These are phyloP conservation scores for Phytophthora pistaciae DNA, from an alignment of 352 stramenopile genomes.

Conservation along the genomic window DNA sequence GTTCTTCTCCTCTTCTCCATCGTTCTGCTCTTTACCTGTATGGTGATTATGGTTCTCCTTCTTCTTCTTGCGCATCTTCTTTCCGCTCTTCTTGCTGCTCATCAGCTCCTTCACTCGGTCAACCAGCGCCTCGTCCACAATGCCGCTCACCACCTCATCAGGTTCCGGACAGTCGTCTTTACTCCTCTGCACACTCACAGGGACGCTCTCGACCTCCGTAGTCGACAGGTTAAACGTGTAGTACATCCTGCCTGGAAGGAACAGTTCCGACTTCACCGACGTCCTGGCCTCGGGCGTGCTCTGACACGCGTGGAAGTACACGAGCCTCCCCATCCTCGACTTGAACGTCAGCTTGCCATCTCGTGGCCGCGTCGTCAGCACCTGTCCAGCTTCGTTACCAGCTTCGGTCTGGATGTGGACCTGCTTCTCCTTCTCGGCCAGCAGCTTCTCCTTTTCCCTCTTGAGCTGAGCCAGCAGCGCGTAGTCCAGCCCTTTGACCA, in stretches of 20 bases:
- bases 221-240: slow-evolving; percentile 73
- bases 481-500: slow-evolving; percentile 92
- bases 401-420: not conserved
- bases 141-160: slow-evolving; percentile 65
- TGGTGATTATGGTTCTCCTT: slow-evolving; percentile 27
- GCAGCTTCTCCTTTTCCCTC: slow-evolving; percentile 73
- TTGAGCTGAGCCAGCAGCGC: slow-evolving; percentile 89
- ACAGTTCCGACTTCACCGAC: slow-evolving; percentile 65
- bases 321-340: slow-evolving; percentile 60
- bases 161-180: slow-evolving; percentile 76
- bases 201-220: slow-evolving; percentile 55
- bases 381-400: not conserved
- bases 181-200: slow-evolving; percentile 71
- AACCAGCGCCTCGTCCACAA: slow-evolving; percentile 62
- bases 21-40: not conserved
- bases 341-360: slow-evolving; percentile 65
- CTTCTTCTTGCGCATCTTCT: slow-evolving; percentile 63
- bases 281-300: slow-evolving; percentile 27
- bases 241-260: slow-evolving; percentile 77
- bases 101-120: slow-evolving; percentile 46
- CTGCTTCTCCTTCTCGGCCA: slow-evolving; percentile 42
- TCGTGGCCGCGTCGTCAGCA: slow-evolving; percentile 1
- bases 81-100: slow-evolving; percentile 23
- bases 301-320: slow-evolving; percentile 76
- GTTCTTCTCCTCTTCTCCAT: not conserved